Evolutionary conservation across 164 flowering plant genomes (phyloP).

Genomic region (Vitis vinifera): ASM3070453v1 NC_081805.1:23097001-23097500

Average conservation of each 20-base stretch:
- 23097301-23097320: constrained; percentile 25
- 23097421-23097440: constrained; percentile 39
- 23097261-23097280: constrained; percentile 18
- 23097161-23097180: constrained; percentile 6
- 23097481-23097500: constrained; percentile 37
- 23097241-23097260: constrained; percentile 43
- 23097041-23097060: constrained; percentile 34
- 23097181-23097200: neutral
- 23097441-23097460: constrained; percentile 30
- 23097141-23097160: constrained; percentile 33
- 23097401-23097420: constrained; percentile 36
- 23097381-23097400: constrained; percentile 17
- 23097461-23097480: constrained; percentile 34
- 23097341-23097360: constrained; percentile 56
- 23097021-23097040: constrained; percentile 35
- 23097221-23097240: constrained; percentile 11
- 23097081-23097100: constrained; percentile 61
- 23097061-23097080: constrained; percentile 59
- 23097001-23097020: constrained; percentile 47
- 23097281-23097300: constrained; percentile 22
- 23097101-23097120: constrained; percentile 43
- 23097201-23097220: constrained; percentile 2
- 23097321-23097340: constrained; percentile 44
- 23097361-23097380: constrained; percentile 23
- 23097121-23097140: constrained; percentile 28